Evolutionary conservation across 2,329 filamentous ascomycete species (phyloP), one percentile per base, ranked within the genome.

Genomic region (Ceratocystis colombiana): DNA sequence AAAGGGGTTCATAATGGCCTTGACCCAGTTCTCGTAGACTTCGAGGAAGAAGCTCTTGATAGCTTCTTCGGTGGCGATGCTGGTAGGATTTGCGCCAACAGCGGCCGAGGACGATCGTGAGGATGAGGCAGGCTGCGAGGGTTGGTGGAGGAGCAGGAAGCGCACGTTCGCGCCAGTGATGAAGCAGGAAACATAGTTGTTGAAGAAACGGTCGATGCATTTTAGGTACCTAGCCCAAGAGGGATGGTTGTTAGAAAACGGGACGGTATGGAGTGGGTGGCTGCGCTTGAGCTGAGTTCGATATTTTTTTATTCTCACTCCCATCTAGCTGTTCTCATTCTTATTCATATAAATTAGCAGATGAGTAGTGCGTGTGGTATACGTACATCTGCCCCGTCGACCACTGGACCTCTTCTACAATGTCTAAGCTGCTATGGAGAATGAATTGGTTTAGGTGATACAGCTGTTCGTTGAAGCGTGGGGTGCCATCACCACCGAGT

Each of bases 401-500:
- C 93, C 94, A 99, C 78, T 97, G 94, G 37, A 93, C 86, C 76
- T 99, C 94, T 78, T 99, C 94, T 64, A 96, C 89, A 59, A 97
- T 90, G 75, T 99, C 94, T 67, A 99, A 80, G 70, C 89, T 89
- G 71, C 90, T 92, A 78, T 99, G 93, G 41, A 96, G 86, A 74
- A 97, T 90, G 79, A 99, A 97, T 76, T 96, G 94, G 78, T 96
- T 96, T 81, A 96, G 88, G 76, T 96, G 90, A 69, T 90, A 86
- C 65, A 93, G 88, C 73, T 95, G 87, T 70, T 96, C 89, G 67
- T 84, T 85, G 80, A 96, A 97, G 73, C 89, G 88, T 68, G 93
- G 84, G 74, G 91, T 82, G 71, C 94, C 94, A 80, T 97, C 94
- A 74, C 93, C 93, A 77, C 93, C 92, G 72, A 91, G 88, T 77